Conservation (phyloP, 2,329 filamentous ascomycete species). For the Aphanocladium album region DNA sequence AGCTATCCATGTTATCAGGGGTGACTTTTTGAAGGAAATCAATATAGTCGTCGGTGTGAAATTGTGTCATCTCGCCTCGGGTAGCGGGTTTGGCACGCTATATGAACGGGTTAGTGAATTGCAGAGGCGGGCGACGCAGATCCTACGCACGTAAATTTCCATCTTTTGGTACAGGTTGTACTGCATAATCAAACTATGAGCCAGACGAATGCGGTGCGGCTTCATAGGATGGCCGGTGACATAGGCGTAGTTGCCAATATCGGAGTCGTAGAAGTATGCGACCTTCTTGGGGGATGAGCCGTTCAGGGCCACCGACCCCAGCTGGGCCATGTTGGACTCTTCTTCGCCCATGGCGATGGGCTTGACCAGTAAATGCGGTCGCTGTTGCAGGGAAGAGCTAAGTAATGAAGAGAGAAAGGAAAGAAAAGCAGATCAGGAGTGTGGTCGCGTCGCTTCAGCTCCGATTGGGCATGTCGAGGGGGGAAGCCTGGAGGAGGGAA, state of each 20-base stretch:
- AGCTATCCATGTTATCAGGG: conserved; percentile 96
- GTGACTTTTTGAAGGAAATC: conserved; percentile 94
- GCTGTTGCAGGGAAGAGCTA: background rate
- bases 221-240: conserved; percentile 98
- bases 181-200: conserved; percentile 92
- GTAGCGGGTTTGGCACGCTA: conserved; percentile 83
- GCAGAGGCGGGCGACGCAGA: background rate
- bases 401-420: background rate
- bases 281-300: conserved; percentile 66
- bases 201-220: conserved; percentile 89
- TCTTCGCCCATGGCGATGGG: conserved; percentile 31
- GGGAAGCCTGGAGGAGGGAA: background rate
- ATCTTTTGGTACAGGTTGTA: conserved; percentile 96
- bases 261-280: conserved; percentile 97
- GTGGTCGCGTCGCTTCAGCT: background rate
- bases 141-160: conserved; percentile 78
- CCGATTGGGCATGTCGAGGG: background rate
- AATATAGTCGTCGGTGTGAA: conserved; percentile 93
- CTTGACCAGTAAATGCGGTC: background rate
- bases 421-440: background rate
- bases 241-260: conserved; percentile 97
- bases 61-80: conserved; percentile 84
- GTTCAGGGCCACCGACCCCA: conserved; percentile 44
- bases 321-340: conserved; percentile 30
- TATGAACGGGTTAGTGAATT: conserved; percentile 29